These are phyloP conservation scores for Babesia bovis DNA, from an alignment of 169 alveolate species.

Conservation along the genomic window DNA sequence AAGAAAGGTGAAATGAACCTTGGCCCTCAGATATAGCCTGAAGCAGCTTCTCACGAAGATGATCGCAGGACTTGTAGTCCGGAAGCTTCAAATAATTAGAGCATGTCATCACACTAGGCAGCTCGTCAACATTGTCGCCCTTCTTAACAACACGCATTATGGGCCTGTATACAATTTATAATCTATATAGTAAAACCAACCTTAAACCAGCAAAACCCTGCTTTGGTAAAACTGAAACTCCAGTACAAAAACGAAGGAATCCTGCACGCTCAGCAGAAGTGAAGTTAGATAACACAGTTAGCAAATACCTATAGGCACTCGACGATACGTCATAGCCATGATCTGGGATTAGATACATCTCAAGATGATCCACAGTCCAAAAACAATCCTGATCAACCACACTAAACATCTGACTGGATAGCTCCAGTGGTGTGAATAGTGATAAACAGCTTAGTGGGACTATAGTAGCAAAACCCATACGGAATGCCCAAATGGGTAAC, in stretches of 20 bases:
- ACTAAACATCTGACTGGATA: conserved; percentile 62
- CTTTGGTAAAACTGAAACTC: conserved; percentile 90
- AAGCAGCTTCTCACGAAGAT: conserved; percentile 78
- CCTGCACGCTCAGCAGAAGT: conserved; percentile 70
- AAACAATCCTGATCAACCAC: conserved; percentile 57
- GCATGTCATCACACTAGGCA: conserved; percentile 94
- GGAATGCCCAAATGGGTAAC: conserved; percentile 71
- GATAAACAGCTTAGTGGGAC: conserved; percentile 69
- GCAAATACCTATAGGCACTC: conserved; percentile 67
- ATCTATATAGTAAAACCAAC: conserved; percentile 70
- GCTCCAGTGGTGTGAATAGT: conserved; percentile 69
- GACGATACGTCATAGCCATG: conserved; percentile 82
- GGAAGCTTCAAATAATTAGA: conserved; percentile 93
- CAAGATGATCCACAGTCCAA: conserved; percentile 74
- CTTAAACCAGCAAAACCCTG: conserved; percentile 91
- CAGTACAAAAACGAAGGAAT: conserved; percentile 89
- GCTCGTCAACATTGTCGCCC: conserved; percentile 69
- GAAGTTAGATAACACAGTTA: conserved; percentile 76
- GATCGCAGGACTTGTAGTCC: conserved; percentile 83
- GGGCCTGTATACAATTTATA: conserved; percentile 65
- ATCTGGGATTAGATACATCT: conserved; percentile 83
- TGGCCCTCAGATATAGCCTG: conserved; percentile 91
- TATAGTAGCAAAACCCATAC: conserved; percentile 73
- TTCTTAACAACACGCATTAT: conserved; percentile 85
- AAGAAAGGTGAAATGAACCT: conserved; percentile 84